phyloP scores from a whole-genome alignment of 371 early-diverging fungal genomes.

The Mucor circinelloides region DNA sequence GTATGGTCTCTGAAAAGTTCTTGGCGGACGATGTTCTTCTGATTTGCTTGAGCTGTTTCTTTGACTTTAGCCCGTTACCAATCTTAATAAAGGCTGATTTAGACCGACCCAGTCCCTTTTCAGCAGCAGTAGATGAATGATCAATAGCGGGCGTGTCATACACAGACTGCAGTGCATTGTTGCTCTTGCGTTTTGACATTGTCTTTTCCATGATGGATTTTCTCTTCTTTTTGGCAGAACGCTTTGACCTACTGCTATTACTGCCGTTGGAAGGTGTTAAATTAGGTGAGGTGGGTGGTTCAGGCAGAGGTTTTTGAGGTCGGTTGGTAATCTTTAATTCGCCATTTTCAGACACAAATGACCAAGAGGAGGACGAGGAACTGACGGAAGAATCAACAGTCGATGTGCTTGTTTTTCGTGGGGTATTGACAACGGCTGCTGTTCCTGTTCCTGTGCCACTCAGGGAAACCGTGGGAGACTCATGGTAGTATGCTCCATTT shows the following conservation, averaged over 20 bases:
- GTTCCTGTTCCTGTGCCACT: neutral
- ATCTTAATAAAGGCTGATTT: constrained; percentile 40
- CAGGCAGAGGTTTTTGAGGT: constrained; percentile 31
- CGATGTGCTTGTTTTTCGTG: constrained; percentile 34
- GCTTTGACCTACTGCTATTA: neutral
- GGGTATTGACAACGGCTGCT: neutral
- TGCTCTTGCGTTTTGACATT: constrained; percentile 33
- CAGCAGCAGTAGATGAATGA: neutral
- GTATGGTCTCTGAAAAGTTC: neutral
- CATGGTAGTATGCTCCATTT: neutral
- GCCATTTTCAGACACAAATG: constrained; percentile 23
- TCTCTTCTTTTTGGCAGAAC: constrained; percentile 35
- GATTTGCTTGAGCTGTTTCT: constrained; percentile 21
- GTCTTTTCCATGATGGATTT: constrained; percentile 46
- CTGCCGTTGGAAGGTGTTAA: neutral
- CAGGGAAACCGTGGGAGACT: neutral
- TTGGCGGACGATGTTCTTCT: constrained; percentile 28
- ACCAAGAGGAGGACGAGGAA: constrained; percentile 35
- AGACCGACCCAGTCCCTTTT: constrained; percentile 9
- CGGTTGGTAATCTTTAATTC: neutral
- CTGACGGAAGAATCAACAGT: constrained; percentile 21
- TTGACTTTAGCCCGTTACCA: constrained; percentile 29
- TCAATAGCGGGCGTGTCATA: neutral
- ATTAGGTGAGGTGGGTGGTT: constrained; percentile 18
- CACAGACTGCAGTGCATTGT: constrained; percentile 1